Evolutionary conservation across 805 yeast species (phyloP).

Genomic region (Cyberlindnera saturnus): DNA sequence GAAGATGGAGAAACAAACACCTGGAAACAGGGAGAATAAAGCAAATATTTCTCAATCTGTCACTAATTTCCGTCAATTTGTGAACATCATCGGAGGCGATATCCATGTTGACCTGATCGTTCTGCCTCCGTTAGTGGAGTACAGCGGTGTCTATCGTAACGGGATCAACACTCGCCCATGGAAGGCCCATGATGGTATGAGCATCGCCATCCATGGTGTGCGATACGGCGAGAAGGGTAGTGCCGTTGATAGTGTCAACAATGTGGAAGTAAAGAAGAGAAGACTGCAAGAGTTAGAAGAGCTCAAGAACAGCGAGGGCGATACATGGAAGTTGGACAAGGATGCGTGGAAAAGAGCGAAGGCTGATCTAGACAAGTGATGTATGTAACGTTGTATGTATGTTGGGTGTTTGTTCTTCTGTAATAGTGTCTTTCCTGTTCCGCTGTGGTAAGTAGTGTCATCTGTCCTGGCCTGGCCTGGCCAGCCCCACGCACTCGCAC

Average conservation of each 20-base stretch:
- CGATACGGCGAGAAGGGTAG: conserved; percentile 26
- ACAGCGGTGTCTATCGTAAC: conserved; percentile 59
- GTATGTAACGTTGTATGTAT: background rate
- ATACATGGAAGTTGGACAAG: conserved; percentile 17
- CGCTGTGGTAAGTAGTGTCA: no score
- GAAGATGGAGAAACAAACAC: conserved; percentile 26
- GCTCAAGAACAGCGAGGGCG: conserved; percentile 4
- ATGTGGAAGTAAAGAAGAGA: conserved; percentile 16
- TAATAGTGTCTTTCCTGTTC: no score
- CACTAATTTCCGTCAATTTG: conserved; percentile 20
- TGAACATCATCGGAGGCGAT: conserved; percentile 27
- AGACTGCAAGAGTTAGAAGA: conserved; percentile 16
- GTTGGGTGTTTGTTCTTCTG: no score
- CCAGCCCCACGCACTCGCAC: no score
- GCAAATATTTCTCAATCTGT: conserved; percentile 26
- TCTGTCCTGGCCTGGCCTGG: no score
- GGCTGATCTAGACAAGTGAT: background rate
- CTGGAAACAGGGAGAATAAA: conserved; percentile 33
- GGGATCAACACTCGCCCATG: conserved; percentile 75
- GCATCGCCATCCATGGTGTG: conserved; percentile 50
- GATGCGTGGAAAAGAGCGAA: conserved; percentile 18
- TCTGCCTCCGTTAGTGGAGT: conserved; percentile 62
- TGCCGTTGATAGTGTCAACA: conserved; percentile 18
- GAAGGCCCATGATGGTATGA: conserved; percentile 76
- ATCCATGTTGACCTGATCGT: conserved; percentile 34